Base-by-base conservation (phyloP, 2,329 filamentous ascomycete genomes). In the Aspergillus tamarii region DNA sequence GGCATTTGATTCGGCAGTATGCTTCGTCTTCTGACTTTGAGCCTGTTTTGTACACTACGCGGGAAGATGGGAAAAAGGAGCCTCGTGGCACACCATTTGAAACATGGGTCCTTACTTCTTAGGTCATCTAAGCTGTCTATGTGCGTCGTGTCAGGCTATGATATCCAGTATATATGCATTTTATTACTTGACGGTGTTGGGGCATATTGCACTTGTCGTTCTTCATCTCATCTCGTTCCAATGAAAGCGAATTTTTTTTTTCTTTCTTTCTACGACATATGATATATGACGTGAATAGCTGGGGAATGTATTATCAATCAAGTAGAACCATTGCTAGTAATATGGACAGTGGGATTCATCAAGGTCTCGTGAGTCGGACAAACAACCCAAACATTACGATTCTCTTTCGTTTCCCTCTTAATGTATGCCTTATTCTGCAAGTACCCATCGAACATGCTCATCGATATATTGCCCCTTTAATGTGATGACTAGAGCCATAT, bases 1-100 rank as follows among this genome's bases (percentile, higher is more conserved):
- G 84, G 12, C 76, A 80, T 53, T 68, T 85, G 63, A 75, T 85
- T 32, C 68, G 73, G 32, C 68, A 69, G 59, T 80, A 79, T 69
- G 76, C 73, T 9, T 69, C 73, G 11, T 73, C 73, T 10, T 79
- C 79, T 45, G 80, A 79, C 52, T 81, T 81, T 64, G 76, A 80
- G 69, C 76, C 80, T 3, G 69, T 77, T 14, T 66, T 79, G 48
- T 76, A 77, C 63, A 67, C 68, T 11, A 67, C 64, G 32, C 61
- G 64, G 50, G 64, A 72, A 16, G 72, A 75, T 60, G 74, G 76
- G 10, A 73, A 71, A 63, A 70, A 68, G 57, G 66, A 67, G 28
- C 66, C 72, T 45, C 69, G 80, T 53, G 80, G 76, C 16, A 66
- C 75, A 23, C 75, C 76, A 0, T 81, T 80, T 67, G 81, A 83